These are phyloP conservation scores for Hortiboletus flavorubellus DNA, from an alignment of 768 basidiomycete genomes.

Conservation along the genomic window DNA sequence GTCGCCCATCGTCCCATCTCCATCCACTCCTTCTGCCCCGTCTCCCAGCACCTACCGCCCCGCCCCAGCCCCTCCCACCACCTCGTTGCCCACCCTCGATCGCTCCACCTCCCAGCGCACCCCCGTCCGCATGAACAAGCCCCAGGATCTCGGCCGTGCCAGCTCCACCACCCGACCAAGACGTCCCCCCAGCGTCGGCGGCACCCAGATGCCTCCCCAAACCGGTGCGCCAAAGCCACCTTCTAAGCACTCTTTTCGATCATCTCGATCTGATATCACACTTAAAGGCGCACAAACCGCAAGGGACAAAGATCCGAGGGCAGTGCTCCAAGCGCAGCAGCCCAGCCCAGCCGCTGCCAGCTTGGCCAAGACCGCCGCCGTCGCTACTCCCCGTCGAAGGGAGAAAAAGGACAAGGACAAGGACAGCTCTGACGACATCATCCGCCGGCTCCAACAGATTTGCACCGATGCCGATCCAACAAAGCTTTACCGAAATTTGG, in stretches of 20 bases:
- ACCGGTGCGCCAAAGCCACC: constrained; percentile 33
- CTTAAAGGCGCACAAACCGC: constrained; percentile 39
- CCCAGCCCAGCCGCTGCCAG: constrained; percentile 61
- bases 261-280: constrained; percentile 56
- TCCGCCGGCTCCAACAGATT: constrained; percentile 86
- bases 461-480: constrained; percentile 99
- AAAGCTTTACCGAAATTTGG: constrained; percentile 82
- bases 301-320: constrained; percentile 38
- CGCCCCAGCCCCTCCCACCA: constrained; percentile 67
- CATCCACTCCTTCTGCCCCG: constrained; percentile 29
- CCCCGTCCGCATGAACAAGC: constrained; percentile 49
- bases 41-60: constrained; percentile 61
- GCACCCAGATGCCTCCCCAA: constrained; percentile 26
- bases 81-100: constrained; percentile 70
- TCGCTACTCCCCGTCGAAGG: constrained; percentile 77
- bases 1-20: constrained; percentile 27
- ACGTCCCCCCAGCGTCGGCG: constrained; percentile 45
- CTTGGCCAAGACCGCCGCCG: constrained; percentile 64
- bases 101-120: constrained; percentile 85
- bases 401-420: constrained; percentile 84
- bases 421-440: constrained; percentile 82
- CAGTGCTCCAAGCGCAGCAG: constrained; percentile 39
- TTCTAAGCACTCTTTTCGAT: constrained; percentile 54
- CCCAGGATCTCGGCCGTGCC: constrained; percentile 50
- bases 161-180: constrained; percentile 70